These are phyloP conservation scores for Psilocybe cyanescens DNA, from an alignment of 768 basidiomycete species.

Conservation along the genomic window DNA sequence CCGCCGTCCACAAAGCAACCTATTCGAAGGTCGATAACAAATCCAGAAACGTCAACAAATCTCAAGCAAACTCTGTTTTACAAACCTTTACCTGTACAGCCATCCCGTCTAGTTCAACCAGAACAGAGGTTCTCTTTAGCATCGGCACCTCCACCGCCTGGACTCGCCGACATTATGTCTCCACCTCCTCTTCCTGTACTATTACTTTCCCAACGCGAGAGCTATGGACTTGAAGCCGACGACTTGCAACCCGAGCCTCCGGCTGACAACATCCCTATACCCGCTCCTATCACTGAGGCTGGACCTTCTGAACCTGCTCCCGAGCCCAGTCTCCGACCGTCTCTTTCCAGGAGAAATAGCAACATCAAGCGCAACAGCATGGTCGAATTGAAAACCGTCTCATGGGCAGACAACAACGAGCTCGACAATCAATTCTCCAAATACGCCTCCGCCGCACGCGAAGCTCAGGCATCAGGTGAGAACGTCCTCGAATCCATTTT, in stretches of 20 bases:
- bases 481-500: neutral
- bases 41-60: slow-evolving; percentile 23
- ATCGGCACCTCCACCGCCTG: slow-evolving; percentile 18
- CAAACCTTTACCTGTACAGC: slow-evolving; percentile 24
- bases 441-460: slow-evolving; percentile 41
- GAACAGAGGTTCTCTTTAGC: slow-evolving; percentile 24
- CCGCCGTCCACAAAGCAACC: slow-evolving; percentile 19
- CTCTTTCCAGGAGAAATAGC: slow-evolving; percentile 48
- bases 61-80: slow-evolving; percentile 18
- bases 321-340: slow-evolving; percentile 17
- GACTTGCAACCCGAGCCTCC: slow-evolving; percentile 1
- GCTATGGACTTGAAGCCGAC: slow-evolving; percentile 27
- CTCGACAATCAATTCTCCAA: slow-evolving; percentile 60
- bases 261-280: neutral
- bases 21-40: slow-evolving; percentile 29
- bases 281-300: slow-evolving; percentile 3
- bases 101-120: slow-evolving; percentile 25
- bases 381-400: slow-evolving; percentile 68
- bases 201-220: slow-evolving; percentile 37
- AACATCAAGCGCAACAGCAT: slow-evolving; percentile 64
- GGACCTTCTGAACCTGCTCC: slow-evolving; percentile 11
- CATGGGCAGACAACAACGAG: slow-evolving; percentile 73
- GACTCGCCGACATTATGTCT: slow-evolving; percentile 33
- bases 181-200: slow-evolving; percentile 46
- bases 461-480: slow-evolving; percentile 42